These are phyloP conservation scores for Aureobasidium sp. DNA, from an alignment of 2,329 filamentous ascomycete species.

Conservation along the genomic window DNA sequence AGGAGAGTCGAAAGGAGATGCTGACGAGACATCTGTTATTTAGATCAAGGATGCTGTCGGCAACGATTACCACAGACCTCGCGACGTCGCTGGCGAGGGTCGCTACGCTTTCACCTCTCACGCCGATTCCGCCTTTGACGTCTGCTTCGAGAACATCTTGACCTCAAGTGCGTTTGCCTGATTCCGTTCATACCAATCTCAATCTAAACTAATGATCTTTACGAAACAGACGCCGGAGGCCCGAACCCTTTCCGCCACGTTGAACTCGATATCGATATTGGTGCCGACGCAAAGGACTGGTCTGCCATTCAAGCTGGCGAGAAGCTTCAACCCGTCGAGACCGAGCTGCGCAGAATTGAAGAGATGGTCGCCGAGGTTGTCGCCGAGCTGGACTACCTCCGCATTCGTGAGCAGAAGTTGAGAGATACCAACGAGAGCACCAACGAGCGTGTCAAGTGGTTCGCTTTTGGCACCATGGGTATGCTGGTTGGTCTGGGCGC, in stretches of 20 bases:
- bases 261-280: slow-evolving; percentile 92
- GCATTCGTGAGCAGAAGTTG: slow-evolving; percentile 83
- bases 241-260: slow-evolving; percentile 58
- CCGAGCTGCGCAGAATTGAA: slow-evolving; percentile 85
- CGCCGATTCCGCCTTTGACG: slow-evolving; percentile 85
- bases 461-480: slow-evolving; percentile 87
- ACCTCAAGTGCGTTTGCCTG: slow-evolving; percentile 53
- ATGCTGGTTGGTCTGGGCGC: slow-evolving; percentile 81
- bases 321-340: slow-evolving; percentile 96
- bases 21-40: slow-evolving; percentile 10
- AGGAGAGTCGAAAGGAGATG: neutral
- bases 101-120: slow-evolving; percentile 91
- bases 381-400: slow-evolving; percentile 91
- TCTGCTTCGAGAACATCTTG: slow-evolving; percentile 87
- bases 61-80: slow-evolving; percentile 90
- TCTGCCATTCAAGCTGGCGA: slow-evolving; percentile 90
- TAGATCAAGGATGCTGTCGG: slow-evolving; percentile 93
- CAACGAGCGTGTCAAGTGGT: slow-evolving; percentile 98
- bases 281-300: slow-evolving; percentile 97
- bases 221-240: slow-evolving; percentile 28
- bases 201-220: neutral
- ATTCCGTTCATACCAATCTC: neutral
- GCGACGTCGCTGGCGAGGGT: slow-evolving; percentile 85
- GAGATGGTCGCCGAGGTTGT: slow-evolving; percentile 87
- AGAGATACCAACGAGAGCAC: slow-evolving; percentile 99